Evolutionary conservation across 2,329 filamentous ascomycete species (phyloP).

Genomic region (Phialocephala subalpina): DNA sequence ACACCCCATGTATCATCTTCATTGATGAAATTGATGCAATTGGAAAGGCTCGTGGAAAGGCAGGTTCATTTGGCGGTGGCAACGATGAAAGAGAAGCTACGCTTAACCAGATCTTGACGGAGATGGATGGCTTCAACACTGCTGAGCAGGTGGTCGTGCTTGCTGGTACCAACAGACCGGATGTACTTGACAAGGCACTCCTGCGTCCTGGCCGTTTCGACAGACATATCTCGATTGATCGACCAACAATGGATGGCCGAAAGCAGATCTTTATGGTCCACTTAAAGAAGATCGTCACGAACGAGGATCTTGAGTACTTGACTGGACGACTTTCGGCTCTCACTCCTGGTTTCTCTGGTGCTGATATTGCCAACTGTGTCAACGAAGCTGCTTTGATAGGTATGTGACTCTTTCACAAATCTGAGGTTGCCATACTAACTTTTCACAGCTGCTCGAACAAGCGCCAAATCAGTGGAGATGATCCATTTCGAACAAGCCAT

Average conservation of each 20-base stretch:
- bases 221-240: constrained; percentile 93
- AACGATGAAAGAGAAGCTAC: constrained; percentile 98
- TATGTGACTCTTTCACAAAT: constrained; percentile 55
- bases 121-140: constrained; percentile 99
- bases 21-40: constrained; percentile 99
- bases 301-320: constrained; percentile 87
- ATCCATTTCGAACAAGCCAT: constrained; percentile 96
- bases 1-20: constrained; percentile 98
- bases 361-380: constrained; percentile 97
- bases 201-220: constrained; percentile 98
- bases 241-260: constrained; percentile 94
- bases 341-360: constrained; percentile 95
- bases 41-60: constrained; percentile 86
- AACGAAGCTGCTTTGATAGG: constrained; percentile 97
- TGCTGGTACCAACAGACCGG: constrained; percentile 94
- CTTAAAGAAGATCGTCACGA: constrained; percentile 91
- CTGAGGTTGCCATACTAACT: constrained; percentile 50
- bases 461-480: constrained; percentile 84
- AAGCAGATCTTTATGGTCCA: constrained; percentile 97
- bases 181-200: constrained; percentile 92
- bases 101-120: constrained; percentile 96
- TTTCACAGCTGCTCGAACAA: constrained; percentile 77
- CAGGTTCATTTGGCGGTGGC: constrained; percentile 80
- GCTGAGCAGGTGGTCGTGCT: constrained; percentile 95
- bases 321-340: constrained; percentile 89